Evolutionary conservation across 2,329 filamentous ascomycete species (phyloP).

Genomic region (Verticillium alfalfae): DNA sequence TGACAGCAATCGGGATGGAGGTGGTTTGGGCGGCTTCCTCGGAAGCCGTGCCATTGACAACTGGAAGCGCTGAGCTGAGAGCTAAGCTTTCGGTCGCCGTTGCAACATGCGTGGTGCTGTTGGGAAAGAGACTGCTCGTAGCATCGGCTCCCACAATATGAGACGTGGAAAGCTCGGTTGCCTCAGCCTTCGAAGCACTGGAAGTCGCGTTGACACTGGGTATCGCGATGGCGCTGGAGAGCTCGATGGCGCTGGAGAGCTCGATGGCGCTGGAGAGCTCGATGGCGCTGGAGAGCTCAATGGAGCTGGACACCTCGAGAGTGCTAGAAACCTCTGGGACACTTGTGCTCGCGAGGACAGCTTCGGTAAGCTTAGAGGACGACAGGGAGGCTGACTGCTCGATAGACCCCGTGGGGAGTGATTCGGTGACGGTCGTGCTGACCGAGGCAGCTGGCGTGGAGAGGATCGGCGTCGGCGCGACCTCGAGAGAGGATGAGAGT

Average conservation of each 20-base stretch:
- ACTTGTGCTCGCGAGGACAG: not conserved
- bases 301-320: not conserved
- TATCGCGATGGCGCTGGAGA: not conserved
- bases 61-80: constrained; percentile 2
- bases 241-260: not conserved
- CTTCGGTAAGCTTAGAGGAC: not conserved
- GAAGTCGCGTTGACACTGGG: not conserved
- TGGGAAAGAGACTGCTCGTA: not conserved
- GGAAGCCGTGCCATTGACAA: not conserved
- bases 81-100: constrained; percentile 1
- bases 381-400: not conserved
- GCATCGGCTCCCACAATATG: not conserved
- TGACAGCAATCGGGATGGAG: not conserved
- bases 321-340: not conserved
- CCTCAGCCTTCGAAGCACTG: not conserved
- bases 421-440: not conserved
- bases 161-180: not conserved
- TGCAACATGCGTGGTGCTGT: not conserved
- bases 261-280: not conserved
- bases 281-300: not conserved
- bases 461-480: not conserved
- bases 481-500: not conserved
- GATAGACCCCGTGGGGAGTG: not conserved
- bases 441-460: not conserved
- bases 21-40: not conserved